phyloP scores from a whole-genome alignment of 495 filamentous ascomycete genomes.

The Hyphodiscus hymeniophilus region DNA sequence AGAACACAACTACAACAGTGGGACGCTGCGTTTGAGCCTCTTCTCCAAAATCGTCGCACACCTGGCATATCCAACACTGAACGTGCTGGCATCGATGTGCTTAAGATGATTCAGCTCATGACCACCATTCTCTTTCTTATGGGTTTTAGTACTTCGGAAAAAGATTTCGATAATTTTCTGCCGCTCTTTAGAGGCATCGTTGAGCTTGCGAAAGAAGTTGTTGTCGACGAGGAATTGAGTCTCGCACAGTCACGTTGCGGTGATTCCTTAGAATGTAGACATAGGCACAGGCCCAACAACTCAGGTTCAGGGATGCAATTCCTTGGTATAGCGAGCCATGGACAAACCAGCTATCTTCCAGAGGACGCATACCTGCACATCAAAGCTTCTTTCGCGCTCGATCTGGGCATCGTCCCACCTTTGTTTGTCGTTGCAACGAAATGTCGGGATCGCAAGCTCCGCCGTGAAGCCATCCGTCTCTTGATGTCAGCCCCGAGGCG shows the following conservation, averaged over 20 bases:
- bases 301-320: neutral
- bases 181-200: constrained; percentile 19
- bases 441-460: constrained; percentile 37
- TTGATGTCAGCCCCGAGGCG: constrained; percentile 29
- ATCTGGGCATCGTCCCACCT: constrained; percentile 32
- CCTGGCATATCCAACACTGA: constrained; percentile 42
- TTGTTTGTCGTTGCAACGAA: constrained; percentile 33
- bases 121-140: constrained; percentile 42
- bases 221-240: constrained; percentile 20
- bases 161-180: constrained; percentile 19
- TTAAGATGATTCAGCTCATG: constrained; percentile 49
- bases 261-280: constrained; percentile 6
- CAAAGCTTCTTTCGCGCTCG: constrained; percentile 23
- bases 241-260: constrained; percentile 19
- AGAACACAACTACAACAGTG: constrained; percentile 38
- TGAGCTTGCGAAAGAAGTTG: constrained; percentile 20
- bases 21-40: constrained; percentile 41
- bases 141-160: constrained; percentile 31
- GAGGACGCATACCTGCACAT: constrained; percentile 18
- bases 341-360: constrained; percentile 2
- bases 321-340: constrained; percentile 6
- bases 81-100: constrained; percentile 42
- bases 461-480: constrained; percentile 35
- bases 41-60: constrained; percentile 36
- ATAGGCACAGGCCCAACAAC: neutral